Conservation (phyloP, 1,284 basidiomycete genomes). For the Sphaerobolus stellatus region DNA sequence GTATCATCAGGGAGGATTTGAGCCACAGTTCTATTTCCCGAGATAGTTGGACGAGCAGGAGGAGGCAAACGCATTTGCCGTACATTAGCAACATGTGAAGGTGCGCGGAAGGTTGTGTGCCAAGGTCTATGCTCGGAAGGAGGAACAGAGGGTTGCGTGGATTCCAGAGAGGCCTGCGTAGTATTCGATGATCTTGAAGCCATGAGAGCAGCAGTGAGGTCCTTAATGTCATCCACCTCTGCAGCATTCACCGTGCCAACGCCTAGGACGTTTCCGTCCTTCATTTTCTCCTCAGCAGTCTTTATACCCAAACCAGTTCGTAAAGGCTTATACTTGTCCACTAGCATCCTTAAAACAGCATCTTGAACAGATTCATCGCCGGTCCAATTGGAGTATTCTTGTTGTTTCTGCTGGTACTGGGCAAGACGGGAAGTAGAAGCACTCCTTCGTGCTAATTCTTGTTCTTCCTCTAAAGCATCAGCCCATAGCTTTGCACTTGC, state of each 20-base stretch:
- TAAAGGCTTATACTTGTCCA: slow-evolving; percentile 82
- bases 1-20: slow-evolving; percentile 43
- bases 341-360: slow-evolving; percentile 79
- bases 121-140: slow-evolving; percentile 62
- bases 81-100: slow-evolving; percentile 55
- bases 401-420: no score
- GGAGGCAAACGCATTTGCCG: slow-evolving; percentile 42
- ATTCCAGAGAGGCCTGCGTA: neutral
- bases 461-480: no score
- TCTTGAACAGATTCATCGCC: slow-evolving; percentile 74
- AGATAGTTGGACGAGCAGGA: slow-evolving; percentile 16
- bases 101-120: slow-evolving; percentile 66
- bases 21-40: neutral
- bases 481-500: no score
- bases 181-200: slow-evolving; percentile 12
- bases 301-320: slow-evolving; percentile 60
- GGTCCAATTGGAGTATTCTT: slow-evolving; percentile 64
- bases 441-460: no score
- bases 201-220: neutral
- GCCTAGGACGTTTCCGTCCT: slow-evolving; percentile 46
- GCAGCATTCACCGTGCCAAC: slow-evolving; percentile 20
- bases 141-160: slow-evolving; percentile 47
- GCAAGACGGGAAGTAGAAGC: no score
- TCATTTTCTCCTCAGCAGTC: slow-evolving; percentile 74
- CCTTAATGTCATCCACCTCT: no score